A percentile compares a stretch with the other conserved stretches of the same genome.
These are phyloP conservation scores for Trypanosoma platydactyli DNA, from an alignment of 208 protist genomes.

Conservation along the genomic window DNA sequence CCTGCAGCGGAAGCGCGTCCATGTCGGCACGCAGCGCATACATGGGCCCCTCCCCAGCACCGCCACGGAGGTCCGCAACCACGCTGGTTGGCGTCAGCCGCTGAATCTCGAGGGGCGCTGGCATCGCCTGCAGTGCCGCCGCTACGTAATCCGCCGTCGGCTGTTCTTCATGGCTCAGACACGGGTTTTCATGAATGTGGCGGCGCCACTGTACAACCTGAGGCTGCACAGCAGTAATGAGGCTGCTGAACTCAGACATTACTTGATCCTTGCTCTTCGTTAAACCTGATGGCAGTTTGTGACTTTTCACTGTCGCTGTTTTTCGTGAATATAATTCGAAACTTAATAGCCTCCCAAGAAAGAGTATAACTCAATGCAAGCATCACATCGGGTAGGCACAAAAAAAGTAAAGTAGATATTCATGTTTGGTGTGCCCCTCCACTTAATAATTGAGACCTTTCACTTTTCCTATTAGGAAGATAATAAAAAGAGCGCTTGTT, in stretches of 20 bases:
- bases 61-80: conserved; percentile 53
- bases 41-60: conserved; percentile 50
- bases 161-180: conserved; percentile 48
- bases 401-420: too few relatives aligned
- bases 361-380: too few relatives aligned
- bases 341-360: too few relatives aligned
- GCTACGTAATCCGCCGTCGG: conserved; percentile 53
- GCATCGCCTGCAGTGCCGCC: conserved; percentile 38
- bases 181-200: conserved; percentile 62
- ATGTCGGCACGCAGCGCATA: conserved; percentile 68
- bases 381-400: too few relatives aligned
- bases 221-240: conserved; percentile 31
- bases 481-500: too few relatives aligned
- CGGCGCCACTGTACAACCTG: conserved; percentile 62
- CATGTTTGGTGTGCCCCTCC: too few relatives aligned
- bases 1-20: conserved; percentile 65
- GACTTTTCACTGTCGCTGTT: too few relatives aligned
- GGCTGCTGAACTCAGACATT: neutral
- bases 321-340: too few relatives aligned
- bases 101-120: conserved; percentile 36
- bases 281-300: too few relatives aligned
- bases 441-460: too few relatives aligned
- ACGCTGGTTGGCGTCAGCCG: conserved; percentile 45
- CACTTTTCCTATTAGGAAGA: too few relatives aligned
- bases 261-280: too few relatives aligned